Percentiles rank a stretch among this genome's conserved stretches.
These are phyloP conservation scores for Fomitopsis betulina DNA, from an alignment of 1,284 basidiomycete genomes.

Conservation along the genomic window DNA sequence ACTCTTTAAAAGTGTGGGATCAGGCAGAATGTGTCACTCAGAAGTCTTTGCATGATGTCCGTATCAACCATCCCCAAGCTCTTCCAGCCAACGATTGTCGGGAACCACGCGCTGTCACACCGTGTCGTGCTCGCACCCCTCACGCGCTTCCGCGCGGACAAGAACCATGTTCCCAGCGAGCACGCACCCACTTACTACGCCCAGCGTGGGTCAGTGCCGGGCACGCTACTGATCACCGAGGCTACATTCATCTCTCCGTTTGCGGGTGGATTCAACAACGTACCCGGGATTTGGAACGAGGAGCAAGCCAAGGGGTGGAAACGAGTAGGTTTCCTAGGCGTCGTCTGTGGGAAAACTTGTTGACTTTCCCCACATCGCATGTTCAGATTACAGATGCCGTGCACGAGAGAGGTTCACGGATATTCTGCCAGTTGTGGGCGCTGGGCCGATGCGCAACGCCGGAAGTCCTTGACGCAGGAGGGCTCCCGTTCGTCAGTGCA, in stretches of 20 bases:
- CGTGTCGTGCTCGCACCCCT: constrained; percentile 46
- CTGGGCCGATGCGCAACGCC: constrained; percentile 35
- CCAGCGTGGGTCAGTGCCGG: constrained; percentile 39
- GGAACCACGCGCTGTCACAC: constrained; percentile 36
- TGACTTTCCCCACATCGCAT: neutral
- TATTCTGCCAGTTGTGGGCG: constrained; percentile 46
- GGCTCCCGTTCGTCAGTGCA: constrained; percentile 29
- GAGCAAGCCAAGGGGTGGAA: constrained; percentile 47
- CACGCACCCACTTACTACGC: constrained; percentile 40
- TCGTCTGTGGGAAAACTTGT: too few relatives aligned
- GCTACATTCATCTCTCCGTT: constrained; percentile 37
- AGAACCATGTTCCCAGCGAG: constrained; percentile 22
- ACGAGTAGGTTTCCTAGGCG: constrained; percentile 22
- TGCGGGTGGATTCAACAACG: constrained; percentile 33
- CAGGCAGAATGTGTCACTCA: too few relatives aligned
- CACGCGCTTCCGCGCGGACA: constrained; percentile 35
- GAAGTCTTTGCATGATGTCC: too few relatives aligned
- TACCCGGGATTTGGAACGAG: constrained; percentile 40
- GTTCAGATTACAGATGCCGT: constrained; percentile 25
- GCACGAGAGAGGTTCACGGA: constrained; percentile 32
- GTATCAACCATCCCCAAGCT: constrained; percentile 23
- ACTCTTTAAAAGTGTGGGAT: too few relatives aligned
- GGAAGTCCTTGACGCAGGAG: constrained; percentile 19
- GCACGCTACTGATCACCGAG: constrained; percentile 47
- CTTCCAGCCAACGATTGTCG: constrained; percentile 42